These are phyloP conservation scores for Posidonia oceanica DNA, from an alignment of 116 monocot species.

Conservation along the genomic window DNA sequence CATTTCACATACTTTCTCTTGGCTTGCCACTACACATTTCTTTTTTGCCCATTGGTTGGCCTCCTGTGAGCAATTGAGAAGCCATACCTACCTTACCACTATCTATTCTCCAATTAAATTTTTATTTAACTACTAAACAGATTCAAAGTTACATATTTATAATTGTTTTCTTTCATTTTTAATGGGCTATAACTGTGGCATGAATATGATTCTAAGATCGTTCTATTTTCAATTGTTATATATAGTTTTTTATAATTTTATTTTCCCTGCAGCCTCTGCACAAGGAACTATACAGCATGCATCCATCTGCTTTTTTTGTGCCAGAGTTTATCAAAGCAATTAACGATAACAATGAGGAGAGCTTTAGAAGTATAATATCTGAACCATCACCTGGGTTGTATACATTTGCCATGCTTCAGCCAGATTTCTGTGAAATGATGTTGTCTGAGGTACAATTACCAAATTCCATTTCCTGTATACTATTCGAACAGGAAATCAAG, in stretches of 20 bases:
- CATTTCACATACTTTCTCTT: too few relatives aligned
- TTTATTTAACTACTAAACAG: too few relatives aligned
- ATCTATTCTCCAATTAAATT: too few relatives aligned
- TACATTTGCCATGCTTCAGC: constrained; percentile 87
- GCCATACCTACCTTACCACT: too few relatives aligned
- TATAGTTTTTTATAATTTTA: not conserved
- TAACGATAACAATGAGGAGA: constrained; percentile 57
- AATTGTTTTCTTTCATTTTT: too few relatives aligned
- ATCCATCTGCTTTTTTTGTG: constrained; percentile 64
- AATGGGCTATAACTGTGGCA: too few relatives aligned
- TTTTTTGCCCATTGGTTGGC: too few relatives aligned
- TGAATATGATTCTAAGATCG: not conserved
- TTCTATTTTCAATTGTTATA: not conserved
- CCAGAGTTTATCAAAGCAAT: constrained; percentile 79
- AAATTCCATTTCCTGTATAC: not conserved
- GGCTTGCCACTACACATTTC: too few relatives aligned
- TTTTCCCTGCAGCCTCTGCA: constrained; percentile 64
- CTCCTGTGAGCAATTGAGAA: too few relatives aligned
- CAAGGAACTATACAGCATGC: constrained; percentile 54
- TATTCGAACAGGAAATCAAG: not conserved
- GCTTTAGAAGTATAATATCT: constrained; percentile 68
- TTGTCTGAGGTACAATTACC: constrained; percentile 64
- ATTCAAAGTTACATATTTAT: too few relatives aligned
- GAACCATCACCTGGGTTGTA: constrained; percentile 87
- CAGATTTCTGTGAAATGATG: constrained; percentile 69